phyloP scores from a whole-genome alignment of 352 stramenopile genomes.

The Phytophthora cryptogea region DNA sequence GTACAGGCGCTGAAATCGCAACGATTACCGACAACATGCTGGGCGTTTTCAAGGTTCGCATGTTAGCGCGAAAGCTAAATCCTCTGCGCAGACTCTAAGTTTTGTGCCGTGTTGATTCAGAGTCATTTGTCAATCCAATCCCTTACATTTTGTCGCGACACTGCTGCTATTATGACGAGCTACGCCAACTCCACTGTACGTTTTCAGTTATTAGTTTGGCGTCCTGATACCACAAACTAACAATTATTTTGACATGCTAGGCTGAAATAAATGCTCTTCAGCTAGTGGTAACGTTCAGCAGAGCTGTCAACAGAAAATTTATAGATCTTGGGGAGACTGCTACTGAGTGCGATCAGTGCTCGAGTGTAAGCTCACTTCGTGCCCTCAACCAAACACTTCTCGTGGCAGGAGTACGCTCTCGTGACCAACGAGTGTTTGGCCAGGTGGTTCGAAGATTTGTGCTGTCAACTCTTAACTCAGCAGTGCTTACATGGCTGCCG shows the following conservation, averaged over 20 bases:
- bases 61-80: neutral
- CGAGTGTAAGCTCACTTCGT: constrained; percentile 70
- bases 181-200: constrained; percentile 42
- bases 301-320: constrained; percentile 66
- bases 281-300: constrained; percentile 74
- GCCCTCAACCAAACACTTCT: constrained; percentile 76
- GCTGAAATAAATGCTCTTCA: constrained; percentile 76
- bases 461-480: constrained; percentile 71
- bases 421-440: constrained; percentile 68
- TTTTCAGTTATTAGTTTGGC: neutral
- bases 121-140: constrained; percentile 82
- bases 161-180: constrained; percentile 42
- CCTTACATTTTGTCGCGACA: constrained; percentile 58
- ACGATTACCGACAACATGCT: constrained; percentile 69
- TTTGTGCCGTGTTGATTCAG: constrained; percentile 18
- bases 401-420: constrained; percentile 43
- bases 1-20: constrained; percentile 65
- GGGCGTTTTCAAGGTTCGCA: constrained; percentile 72
- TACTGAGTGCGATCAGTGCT: constrained; percentile 54
- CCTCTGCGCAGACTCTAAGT: too few species aligned
- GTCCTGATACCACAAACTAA: neutral
- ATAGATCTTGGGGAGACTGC: constrained; percentile 35
- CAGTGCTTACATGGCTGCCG: constrained; percentile 57
- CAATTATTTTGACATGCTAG: constrained; percentile 23
- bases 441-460: constrained; percentile 82